Conservation (phyloP, 352 stramenopile species). For the Globisporangium barbulae region DNA sequence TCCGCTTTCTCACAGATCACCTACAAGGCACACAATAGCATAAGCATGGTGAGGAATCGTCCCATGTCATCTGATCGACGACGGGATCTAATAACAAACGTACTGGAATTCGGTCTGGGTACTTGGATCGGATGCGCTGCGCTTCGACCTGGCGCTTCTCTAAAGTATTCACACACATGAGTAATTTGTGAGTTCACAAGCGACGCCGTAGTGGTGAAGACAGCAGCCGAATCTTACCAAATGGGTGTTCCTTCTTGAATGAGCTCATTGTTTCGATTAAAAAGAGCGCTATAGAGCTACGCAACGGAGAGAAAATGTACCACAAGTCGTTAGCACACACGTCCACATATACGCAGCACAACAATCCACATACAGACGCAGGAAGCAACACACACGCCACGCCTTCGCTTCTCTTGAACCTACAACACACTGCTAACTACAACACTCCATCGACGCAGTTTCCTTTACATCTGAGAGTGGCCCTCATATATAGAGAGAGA, state of each 20-base stretch:
- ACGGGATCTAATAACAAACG: slow-evolving; percentile 5
- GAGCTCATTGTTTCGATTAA: slow-evolving; percentile 62
- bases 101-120: slow-evolving; percentile 97
- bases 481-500: neutral
- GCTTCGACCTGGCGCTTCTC: slow-evolving; percentile 98
- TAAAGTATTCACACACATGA: slow-evolving; percentile 19
- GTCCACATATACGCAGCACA: neutral
- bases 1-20: slow-evolving; percentile 94
- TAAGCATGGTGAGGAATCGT: neutral
- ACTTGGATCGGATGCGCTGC: slow-evolving; percentile 98
- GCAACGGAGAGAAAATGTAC: neutral
- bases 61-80: neutral
- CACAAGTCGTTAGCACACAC: neutral
- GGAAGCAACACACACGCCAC: neutral
- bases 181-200: neutral
- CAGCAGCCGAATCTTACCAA: slow-evolving; percentile 36
- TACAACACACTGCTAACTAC: neutral
- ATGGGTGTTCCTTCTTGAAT: slow-evolving; percentile 90
- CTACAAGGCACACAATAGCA: slow-evolving; percentile 23
- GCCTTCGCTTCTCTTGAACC: neutral
- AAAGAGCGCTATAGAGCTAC: neutral
- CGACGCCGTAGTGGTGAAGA: neutral
- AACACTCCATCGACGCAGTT: neutral
- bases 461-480: neutral
- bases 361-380: neutral